phyloP scores from a whole-genome alignment of 106 monocot genomes.

The Alisma plantagoaquatica region DNA sequence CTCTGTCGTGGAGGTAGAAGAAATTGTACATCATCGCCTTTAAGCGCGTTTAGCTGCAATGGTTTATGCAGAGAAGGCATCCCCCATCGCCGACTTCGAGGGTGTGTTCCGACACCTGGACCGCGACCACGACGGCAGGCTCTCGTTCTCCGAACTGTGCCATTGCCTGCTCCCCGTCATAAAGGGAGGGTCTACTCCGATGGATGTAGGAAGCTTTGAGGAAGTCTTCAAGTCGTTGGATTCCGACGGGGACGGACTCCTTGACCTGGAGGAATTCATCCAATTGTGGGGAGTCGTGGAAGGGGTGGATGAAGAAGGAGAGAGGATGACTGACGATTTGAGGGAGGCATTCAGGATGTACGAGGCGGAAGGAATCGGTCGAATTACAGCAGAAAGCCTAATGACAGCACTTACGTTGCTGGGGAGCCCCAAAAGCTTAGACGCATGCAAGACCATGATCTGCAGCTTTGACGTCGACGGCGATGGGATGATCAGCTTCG shows the following conservation, averaged over 20 bases:
- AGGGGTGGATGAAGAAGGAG: slow-evolving; percentile 6
- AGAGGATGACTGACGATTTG: slow-evolving; percentile 1
- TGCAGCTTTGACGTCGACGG: slow-evolving; percentile 24
- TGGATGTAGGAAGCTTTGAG: slow-evolving; percentile 4
- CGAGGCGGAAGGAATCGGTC: slow-evolving; percentile 23
- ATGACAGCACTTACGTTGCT: background rate
- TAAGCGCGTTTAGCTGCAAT: no score
- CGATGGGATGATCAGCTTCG: slow-evolving; percentile 34
- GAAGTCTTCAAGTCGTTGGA: slow-evolving; percentile 9
- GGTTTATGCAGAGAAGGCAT: no score
- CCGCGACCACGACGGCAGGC: slow-evolving; percentile 23
- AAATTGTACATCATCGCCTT: no score
- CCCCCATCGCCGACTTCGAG: no score
- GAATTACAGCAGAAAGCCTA: slow-evolving; percentile 20
- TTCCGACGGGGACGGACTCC: slow-evolving; percentile 32
- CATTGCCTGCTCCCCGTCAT: slow-evolving; percentile 6
- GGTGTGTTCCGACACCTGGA: slow-evolving; percentile 18
- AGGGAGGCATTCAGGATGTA: slow-evolving; percentile 26
- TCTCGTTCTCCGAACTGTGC: slow-evolving; percentile 25
- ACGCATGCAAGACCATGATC: slow-evolving; percentile 29
- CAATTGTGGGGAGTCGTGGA: slow-evolving; percentile 7
- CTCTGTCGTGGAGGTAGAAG: no score
- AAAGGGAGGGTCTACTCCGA: slow-evolving; percentile 9
- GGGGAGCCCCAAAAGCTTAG: background rate
- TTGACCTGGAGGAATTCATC: slow-evolving; percentile 24